phyloP scores from a whole-genome alignment of 257 asterid species.

The Eucommia ulmoides region DNA sequence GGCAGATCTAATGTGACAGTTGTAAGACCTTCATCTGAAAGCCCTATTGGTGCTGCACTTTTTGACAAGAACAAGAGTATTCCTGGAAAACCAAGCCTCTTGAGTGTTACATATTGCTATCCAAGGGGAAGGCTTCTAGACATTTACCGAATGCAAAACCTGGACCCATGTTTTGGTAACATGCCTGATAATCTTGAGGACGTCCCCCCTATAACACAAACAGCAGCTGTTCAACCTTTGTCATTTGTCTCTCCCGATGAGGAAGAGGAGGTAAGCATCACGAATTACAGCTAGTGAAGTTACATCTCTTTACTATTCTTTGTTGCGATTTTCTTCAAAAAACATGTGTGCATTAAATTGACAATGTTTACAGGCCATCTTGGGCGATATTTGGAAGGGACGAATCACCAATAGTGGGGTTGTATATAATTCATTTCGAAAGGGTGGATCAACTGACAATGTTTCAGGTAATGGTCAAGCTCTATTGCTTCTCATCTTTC shows the following conservation, averaged over 20 bases:
- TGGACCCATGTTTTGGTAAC: conserved; percentile 29
- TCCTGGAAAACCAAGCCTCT: conserved; percentile 33
- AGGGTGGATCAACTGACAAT: conserved; percentile 45
- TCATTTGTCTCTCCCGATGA: conserved; percentile 77
- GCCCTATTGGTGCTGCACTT: conserved; percentile 43
- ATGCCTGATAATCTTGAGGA: conserved; percentile 63
- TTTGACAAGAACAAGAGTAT: conserved; percentile 31
- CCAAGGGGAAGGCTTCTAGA: conserved; percentile 95
- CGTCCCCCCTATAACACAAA: conserved; percentile 46
- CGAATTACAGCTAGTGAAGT: neutral
- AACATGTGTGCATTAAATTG: neutral
- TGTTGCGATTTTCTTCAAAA: neutral
- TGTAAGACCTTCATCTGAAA: conserved; percentile 30
- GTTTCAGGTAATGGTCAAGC: conserved; percentile 42
- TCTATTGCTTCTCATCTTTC: neutral
- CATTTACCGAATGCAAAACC: conserved; percentile 66
- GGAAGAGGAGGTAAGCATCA: conserved; percentile 68
- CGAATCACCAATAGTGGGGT: conserved; percentile 62
- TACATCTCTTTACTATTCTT: neutral
- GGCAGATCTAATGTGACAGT: conserved; percentile 42
- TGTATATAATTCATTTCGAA: conserved; percentile 33
- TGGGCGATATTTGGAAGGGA: conserved; percentile 72
- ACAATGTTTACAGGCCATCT: conserved; percentile 35
- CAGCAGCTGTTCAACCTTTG: conserved; percentile 46
- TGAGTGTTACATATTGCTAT: conserved; percentile 34